Percentiles rank a stretch among this genome's conserved stretches.
Evolutionary conservation across 1,284 basidiomycete species (phyloP).

Genomic region (Cryptococcus sp.): DNA sequence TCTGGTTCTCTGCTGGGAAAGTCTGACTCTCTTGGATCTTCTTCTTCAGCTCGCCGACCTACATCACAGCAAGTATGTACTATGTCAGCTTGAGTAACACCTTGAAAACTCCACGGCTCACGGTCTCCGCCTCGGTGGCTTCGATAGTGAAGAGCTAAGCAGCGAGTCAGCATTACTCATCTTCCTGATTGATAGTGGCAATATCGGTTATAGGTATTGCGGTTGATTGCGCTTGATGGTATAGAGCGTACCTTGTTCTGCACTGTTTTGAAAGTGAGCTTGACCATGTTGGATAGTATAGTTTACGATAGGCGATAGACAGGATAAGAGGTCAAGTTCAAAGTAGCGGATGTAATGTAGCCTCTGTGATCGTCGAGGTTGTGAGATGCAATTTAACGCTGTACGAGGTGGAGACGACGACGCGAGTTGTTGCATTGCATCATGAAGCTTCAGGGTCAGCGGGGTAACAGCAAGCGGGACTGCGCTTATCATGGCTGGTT

Average conservation of each 20-base stretch:
- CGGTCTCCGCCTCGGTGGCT: constrained; percentile 72
- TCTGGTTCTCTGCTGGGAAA: constrained; percentile 73
- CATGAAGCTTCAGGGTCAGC: too few species aligned
- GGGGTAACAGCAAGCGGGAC: too few species aligned
- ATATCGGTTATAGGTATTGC: constrained; percentile 1
- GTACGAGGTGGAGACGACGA: too few species aligned
- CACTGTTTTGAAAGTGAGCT: constrained; percentile 90
- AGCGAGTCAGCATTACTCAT: not conserved
- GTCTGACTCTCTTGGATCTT: constrained; percentile 76
- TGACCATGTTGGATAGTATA: constrained; percentile 62
- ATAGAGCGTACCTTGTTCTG: constrained; percentile 77
- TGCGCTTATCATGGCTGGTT: too few species aligned
- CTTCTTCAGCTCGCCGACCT: constrained; percentile 74
- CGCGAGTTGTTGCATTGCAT: too few species aligned
- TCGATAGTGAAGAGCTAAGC: constrained; percentile 67
- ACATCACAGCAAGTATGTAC: not conserved
- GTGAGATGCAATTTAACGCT: too few species aligned
- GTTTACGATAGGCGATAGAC: constrained; percentile 3
- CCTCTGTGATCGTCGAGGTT: too few species aligned
- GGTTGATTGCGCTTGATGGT: not conserved
- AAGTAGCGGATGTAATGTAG: not conserved
- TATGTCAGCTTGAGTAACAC: constrained; percentile 3
- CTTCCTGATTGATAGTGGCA: constrained; percentile 3
- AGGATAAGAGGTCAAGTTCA: constrained; percentile 2
- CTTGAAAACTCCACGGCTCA: constrained; percentile 23